phyloP scores from a whole-genome alignment of 345 rosid genomes.

The Laguncularia racemosa region DNA sequence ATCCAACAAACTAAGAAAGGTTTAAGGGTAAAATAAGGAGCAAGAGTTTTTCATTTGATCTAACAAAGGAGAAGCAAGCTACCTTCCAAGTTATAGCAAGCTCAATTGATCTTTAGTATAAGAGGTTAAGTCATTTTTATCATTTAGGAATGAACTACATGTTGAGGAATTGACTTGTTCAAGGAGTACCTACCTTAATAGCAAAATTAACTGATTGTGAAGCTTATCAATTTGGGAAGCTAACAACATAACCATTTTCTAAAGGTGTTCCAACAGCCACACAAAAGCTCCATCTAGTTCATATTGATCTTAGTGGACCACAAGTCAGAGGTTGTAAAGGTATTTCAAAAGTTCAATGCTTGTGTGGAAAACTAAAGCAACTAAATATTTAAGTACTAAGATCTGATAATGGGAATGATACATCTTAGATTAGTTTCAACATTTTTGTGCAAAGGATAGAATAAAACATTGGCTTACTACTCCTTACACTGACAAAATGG shows the following conservation, averaged over 20 bases:
- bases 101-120: no score
- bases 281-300: not conserved
- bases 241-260: not conserved
- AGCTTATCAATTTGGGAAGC: not conserved
- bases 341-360: not conserved
- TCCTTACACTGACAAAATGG: slow-evolving; percentile 1
- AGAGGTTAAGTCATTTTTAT: not conserved
- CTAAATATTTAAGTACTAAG: not conserved
- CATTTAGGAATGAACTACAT: not conserved
- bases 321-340: not conserved
- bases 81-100: no score
- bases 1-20: no score
- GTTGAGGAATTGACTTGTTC: not conserved
- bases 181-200: not conserved
- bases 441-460: no score
- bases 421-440: no score
- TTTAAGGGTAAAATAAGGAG: not conserved
- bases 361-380: not conserved
- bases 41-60: no score
- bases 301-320: not conserved
- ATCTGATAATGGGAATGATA: no score
- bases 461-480: not conserved
- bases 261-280: not conserved
- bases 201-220: not conserved
- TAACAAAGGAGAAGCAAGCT: no score